Evolutionary conservation across 2,329 filamentous ascomycete genomes (phyloP).

Genomic region (Stemphylium lycopersici): DNA sequence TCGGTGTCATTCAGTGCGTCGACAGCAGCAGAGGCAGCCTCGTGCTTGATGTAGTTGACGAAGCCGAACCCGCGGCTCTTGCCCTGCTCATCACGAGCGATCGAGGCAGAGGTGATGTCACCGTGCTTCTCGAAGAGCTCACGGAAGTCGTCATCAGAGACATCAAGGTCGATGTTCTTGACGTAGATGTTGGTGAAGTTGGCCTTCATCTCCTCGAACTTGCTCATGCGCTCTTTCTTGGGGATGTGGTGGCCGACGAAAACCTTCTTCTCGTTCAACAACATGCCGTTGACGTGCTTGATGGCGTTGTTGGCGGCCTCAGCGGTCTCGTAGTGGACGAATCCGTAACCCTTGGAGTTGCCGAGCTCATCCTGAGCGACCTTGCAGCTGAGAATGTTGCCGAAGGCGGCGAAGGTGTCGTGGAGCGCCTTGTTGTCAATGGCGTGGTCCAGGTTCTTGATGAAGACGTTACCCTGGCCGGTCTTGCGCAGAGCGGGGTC

Average conservation of each 20-base stretch:
- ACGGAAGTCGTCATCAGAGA: slow-evolving; percentile 92
- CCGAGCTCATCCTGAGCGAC: slow-evolving; percentile 96
- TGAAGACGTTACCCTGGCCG: slow-evolving; percentile 99
- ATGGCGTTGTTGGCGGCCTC: slow-evolving; percentile 96
- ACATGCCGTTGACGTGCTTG: slow-evolving; percentile 99
- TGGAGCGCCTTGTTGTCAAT: slow-evolving; percentile 99
- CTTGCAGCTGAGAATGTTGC: slow-evolving; percentile 99
- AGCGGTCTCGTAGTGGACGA: slow-evolving; percentile 99
- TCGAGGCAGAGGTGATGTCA: slow-evolving; percentile 92
- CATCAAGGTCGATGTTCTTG: slow-evolving; percentile 91
- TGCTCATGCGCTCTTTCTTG: slow-evolving; percentile 99
- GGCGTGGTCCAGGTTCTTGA: slow-evolving; percentile 98
- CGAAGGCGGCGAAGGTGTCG: slow-evolving; percentile 97
- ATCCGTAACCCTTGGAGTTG: slow-evolving; percentile 98
- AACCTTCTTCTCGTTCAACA: slow-evolving; percentile 99
- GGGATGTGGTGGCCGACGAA: slow-evolving; percentile 99
- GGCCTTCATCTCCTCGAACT: slow-evolving; percentile 99
- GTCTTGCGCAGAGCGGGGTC: slow-evolving; percentile 99
- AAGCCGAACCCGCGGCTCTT: slow-evolving; percentile 97
- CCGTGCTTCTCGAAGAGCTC: slow-evolving; percentile 90
- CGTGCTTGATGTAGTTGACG: slow-evolving; percentile 93
- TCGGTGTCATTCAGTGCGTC: slow-evolving; percentile 91
- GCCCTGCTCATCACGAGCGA: slow-evolving; percentile 85
- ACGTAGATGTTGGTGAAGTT: slow-evolving; percentile 99
- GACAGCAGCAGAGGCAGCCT: slow-evolving; percentile 82